Base-by-base conservation (phyloP, 345 rosid genomes). In the Anacardium occidentale region DNA sequence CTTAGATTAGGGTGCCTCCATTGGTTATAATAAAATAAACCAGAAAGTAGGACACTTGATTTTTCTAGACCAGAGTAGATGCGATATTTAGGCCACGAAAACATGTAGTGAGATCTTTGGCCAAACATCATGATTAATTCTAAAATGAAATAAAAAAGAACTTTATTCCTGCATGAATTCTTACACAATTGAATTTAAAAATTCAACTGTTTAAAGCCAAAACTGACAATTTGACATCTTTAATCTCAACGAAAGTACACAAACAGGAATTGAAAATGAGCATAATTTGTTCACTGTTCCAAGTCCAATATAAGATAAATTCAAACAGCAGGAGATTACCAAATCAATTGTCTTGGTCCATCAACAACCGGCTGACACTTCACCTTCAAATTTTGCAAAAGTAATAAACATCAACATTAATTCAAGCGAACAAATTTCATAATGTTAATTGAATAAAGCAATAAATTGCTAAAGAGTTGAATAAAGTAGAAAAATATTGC, bases 281-380 rank as follows among this genome's bases (percentile, higher is more conserved):
- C 26, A 13, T 34, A 52, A 40, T 9, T 9, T 9, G 0, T 62
- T 37, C 51, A 63, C 37, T 37, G 44, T 42, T 14, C 63, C 15
- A 0, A 64, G 8, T 17, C 52, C 7, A 17, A 5, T 44, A 22
- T 17, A 51, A 52, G 32, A 75, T 17, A 76, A 34, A 72, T 54
- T 37, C 52, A 73, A 73, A 45, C 22, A 77, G 10, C 74, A 12
- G n/a, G n/a, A 26, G 10, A 73, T 79, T 85, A 94, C 99, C 98
- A 95, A 64, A 92, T 79, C 80, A 95, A 73, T 62, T 87, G 91
- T 62, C 87, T 81, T 48, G n/a, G 72, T 25, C 37, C 37, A 69
- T 95, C 96, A 42, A 86, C 70, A 21, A 82, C 79, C 55, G 98
- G 99, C 83, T 92, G 99, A 70, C 92, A 89, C 82, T 95, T 95